A percentile compares a stretch with the other conserved stretches of the same genome.
Conservation (phyloP, 768 basidiomycete genomes). For the Leccinum fibrillosum region DNA sequence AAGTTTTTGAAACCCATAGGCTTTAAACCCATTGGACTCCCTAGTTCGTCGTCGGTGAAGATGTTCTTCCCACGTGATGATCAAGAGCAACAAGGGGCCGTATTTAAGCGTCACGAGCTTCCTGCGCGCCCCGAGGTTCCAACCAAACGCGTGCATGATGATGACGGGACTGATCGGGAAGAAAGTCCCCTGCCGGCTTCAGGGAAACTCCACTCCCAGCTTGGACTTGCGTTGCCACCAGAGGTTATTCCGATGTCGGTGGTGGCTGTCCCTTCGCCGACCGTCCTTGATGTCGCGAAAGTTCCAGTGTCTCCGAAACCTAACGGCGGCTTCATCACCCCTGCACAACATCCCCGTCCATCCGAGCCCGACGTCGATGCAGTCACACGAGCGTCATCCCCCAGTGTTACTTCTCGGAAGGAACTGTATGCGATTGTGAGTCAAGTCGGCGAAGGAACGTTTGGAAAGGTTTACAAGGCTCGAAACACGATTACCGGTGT, state of each 20-base stretch:
- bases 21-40: conserved; percentile 65
- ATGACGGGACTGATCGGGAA: conserved; percentile 17
- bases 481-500: conserved; percentile 72
- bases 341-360: conserved; percentile 17
- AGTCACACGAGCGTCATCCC: conserved; percentile 28
- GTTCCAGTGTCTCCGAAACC: conserved; percentile 22
- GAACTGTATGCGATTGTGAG: conserved; percentile 84
- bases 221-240: conserved; percentile 2
- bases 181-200: conserved; percentile 11
- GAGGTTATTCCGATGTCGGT: conserved; percentile 9
- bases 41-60: conserved; percentile 51
- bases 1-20: conserved; percentile 41
- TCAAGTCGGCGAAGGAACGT: conserved; percentile 98
- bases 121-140: conserved; percentile 25
- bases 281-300: conserved; percentile 19
- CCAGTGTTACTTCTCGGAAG: conserved; percentile 30
- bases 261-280: conserved; percentile 15
- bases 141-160: conserved; percentile 26
- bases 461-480: conserved; percentile 98
- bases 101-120: conserved; percentile 14
- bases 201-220: conserved; percentile 1
- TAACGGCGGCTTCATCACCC: conserved; percentile 21
- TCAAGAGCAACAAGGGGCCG: conserved; percentile 44
- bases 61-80: conserved; percentile 84
- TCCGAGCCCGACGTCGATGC: conserved; percentile 24